phyloP scores from a whole-genome alignment of 2,329 filamentous ascomycete species.

The Delphinella strobiligena region DNA sequence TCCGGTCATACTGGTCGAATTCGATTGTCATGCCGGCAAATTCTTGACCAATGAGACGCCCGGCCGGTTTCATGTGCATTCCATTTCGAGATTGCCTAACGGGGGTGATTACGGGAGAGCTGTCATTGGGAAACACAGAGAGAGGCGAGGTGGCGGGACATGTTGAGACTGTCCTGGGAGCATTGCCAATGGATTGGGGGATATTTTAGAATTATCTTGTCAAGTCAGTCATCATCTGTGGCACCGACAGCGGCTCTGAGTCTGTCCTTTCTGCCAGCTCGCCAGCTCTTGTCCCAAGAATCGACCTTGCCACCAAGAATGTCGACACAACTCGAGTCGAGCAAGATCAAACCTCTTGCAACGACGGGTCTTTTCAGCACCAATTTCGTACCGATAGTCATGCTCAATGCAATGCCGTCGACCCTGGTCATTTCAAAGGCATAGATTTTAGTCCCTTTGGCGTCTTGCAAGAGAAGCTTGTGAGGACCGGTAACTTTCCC shows the following conservation, averaged over 20 bases:
- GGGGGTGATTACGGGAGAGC: too few relatives aligned
- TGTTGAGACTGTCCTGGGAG: too few relatives aligned
- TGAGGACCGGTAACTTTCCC: constrained; percentile 47
- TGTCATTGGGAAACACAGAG: too few relatives aligned
- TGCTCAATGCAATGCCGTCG: constrained; percentile 49
- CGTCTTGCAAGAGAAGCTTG: constrained; percentile 73
- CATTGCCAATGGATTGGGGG: too few relatives aligned
- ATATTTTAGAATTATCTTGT: too few relatives aligned
- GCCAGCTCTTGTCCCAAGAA: constrained; percentile 66
- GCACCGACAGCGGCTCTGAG: constrained; percentile 41
- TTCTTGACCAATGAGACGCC: too few relatives aligned
- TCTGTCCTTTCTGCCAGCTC: constrained; percentile 54
- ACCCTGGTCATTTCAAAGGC: constrained; percentile 61
- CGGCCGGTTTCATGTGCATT: too few relatives aligned
- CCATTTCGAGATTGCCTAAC: too few relatives aligned
- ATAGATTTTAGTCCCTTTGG: constrained; percentile 53
- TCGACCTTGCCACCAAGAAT: constrained; percentile 85
- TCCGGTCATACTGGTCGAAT: too few relatives aligned
- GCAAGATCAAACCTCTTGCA: constrained; percentile 63
- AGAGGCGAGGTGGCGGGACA: too few relatives aligned
- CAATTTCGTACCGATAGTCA: constrained; percentile 71
- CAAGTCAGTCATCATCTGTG: constrained; percentile 14
- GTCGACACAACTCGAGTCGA: constrained; percentile 57
- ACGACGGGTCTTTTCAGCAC: constrained; percentile 56
- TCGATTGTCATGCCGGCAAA: too few relatives aligned